phyloP scores from a whole-genome alignment of 2,329 filamentous ascomycete species.

The Dendrostoma leiphaemia region DNA sequence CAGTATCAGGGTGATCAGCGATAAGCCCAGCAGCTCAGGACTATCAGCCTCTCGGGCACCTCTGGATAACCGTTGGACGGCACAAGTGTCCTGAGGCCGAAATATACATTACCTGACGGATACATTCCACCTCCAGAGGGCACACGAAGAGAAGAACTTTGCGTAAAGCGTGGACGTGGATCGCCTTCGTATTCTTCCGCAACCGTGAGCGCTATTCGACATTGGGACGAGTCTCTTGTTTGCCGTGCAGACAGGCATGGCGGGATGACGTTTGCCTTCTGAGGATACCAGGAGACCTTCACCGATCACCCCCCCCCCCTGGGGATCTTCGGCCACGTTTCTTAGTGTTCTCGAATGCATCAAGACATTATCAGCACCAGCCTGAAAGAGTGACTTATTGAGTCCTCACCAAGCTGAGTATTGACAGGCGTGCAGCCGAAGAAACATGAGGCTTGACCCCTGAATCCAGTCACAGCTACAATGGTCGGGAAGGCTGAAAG shows the following conservation, averaged over 20 bases:
- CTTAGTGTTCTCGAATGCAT: neutral
- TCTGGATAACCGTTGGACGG: neutral
- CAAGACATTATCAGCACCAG: neutral
- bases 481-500: neutral
- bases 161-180: too few relatives aligned
- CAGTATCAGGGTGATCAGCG: constrained; percentile 1
- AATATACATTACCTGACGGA: neutral
- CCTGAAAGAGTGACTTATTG: neutral
- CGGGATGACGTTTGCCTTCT: too few relatives aligned
- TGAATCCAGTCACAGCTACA: neutral
- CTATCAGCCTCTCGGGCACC: neutral
- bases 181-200: too few relatives aligned
- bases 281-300: too few relatives aligned
- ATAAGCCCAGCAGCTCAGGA: constrained; percentile 2
- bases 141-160: too few relatives aligned
- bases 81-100: neutral
- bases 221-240: too few relatives aligned
- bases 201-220: too few relatives aligned
- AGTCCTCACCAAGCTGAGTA: neutral
- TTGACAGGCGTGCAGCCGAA: too few relatives aligned
- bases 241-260: too few relatives aligned
- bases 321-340: neutral
- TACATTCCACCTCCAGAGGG: too few relatives aligned
- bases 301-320: too few relatives aligned
- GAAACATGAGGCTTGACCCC: too few relatives aligned